phyloP scores from a whole-genome alignment of 202 grass and related monocot genomes.

The Saccharum hybrid region DNA sequence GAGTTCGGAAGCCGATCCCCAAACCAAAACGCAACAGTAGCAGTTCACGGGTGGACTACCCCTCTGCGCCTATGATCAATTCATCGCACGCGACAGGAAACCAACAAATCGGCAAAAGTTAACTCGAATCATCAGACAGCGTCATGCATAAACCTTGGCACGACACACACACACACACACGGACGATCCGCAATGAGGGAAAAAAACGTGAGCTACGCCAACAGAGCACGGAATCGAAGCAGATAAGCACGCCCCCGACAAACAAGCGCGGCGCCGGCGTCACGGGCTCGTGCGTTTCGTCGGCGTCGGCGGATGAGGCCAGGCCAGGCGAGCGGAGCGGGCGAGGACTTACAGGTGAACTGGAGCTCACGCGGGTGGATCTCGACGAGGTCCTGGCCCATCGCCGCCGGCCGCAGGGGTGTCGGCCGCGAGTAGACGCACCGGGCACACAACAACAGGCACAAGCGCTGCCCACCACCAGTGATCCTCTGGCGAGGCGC shows the following conservation, averaged over 20 bases:
- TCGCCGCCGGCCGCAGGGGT: conserved; percentile 31
- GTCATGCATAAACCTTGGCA: neutral
- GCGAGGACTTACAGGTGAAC: conserved; percentile 79
- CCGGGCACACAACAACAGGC: too few species aligned
- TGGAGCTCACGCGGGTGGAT: conserved; percentile 88
- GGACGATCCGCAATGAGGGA: neutral
- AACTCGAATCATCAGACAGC: neutral
- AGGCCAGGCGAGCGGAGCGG: too few species aligned
- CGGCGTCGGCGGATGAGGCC: too few species aligned
- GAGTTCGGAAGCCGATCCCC: neutral
- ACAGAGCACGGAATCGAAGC: neutral
- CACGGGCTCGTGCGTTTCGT: neutral
- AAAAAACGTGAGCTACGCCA: neutral
- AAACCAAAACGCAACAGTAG: neutral
- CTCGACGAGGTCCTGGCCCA: conserved; percentile 82
- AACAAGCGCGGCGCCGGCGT: neutral
- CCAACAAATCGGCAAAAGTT: neutral
- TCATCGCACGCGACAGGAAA: neutral
- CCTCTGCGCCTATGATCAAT: conserved; percentile 18
- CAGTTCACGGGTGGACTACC: neutral
- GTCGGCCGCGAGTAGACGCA: neutral
- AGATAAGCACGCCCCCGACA: neutral
- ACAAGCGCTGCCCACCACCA: neutral
- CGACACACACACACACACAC: neutral
- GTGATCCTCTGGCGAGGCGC: neutral